Evolutionary conservation across 2,329 filamentous ascomycete species (phyloP).

Genomic region (Fusarium sp.): DNA sequence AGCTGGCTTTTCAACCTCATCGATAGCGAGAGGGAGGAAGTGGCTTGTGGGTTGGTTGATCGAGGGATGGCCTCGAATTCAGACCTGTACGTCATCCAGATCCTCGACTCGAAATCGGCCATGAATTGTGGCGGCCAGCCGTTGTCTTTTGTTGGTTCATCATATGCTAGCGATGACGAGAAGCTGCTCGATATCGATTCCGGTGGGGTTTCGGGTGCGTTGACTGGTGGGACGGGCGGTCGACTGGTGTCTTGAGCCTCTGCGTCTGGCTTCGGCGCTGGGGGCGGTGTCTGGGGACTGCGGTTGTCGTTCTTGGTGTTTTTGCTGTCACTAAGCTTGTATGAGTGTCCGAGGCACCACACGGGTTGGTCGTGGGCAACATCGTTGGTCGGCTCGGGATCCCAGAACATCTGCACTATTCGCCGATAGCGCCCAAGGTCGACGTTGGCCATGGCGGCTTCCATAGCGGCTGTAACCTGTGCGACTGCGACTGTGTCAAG

Average conservation of each 20-base stretch:
- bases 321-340: constrained; percentile 54
- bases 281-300: constrained; percentile 40
- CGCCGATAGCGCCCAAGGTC: constrained; percentile 83
- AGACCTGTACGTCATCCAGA: constrained; percentile 97
- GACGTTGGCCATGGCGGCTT: constrained; percentile 63
- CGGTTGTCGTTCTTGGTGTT: constrained; percentile 19
- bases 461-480: constrained; percentile 43
- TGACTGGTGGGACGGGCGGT: constrained; percentile 38
- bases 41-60: constrained; percentile 79
- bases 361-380: constrained; percentile 74
- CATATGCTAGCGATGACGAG: constrained; percentile 64
- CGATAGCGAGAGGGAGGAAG: constrained; percentile 79
- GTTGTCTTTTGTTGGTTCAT: constrained; percentile 57
- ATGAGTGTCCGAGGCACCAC: constrained; percentile 80
- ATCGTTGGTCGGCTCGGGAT: constrained; percentile 88
- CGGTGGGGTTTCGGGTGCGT: constrained; percentile 58
- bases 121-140: constrained; percentile 90
- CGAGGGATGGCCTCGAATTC: constrained; percentile 86
- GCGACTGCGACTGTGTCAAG: constrained; percentile 10
- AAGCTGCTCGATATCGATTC: constrained; percentile 64
- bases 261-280: constrained; percentile 23
- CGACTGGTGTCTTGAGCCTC: constrained; percentile 32
- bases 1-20: constrained; percentile 87
- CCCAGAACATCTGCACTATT: constrained; percentile 92
- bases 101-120: constrained; percentile 89